Conservation (phyloP, 306 rosid species). For the Cyclanthera cordifolia region DNA sequence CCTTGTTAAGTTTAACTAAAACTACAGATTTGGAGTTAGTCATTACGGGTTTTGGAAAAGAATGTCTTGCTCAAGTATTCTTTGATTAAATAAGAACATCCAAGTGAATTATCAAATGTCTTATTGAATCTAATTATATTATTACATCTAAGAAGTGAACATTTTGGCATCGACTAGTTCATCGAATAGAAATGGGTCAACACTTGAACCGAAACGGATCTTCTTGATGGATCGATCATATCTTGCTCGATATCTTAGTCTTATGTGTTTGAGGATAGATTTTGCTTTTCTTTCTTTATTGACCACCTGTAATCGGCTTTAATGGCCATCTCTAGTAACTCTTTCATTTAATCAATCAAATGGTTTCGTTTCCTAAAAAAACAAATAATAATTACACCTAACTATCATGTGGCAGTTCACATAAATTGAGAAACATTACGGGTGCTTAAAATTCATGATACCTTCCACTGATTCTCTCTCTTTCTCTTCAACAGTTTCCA, state of each 20-base stretch:
- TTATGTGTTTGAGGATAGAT: too few species aligned
- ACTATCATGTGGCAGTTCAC: background rate
- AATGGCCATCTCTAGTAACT: too few species aligned
- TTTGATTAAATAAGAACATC: background rate
- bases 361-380: too few species aligned
- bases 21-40: background rate
- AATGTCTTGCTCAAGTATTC: background rate
- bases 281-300: too few species aligned
- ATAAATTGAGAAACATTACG: background rate
- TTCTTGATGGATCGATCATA: too few species aligned
- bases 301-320: too few species aligned
- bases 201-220: too few species aligned
- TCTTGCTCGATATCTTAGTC: too few species aligned
- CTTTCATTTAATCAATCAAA: too few species aligned
- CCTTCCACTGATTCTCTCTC: background rate
- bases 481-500: background rate
- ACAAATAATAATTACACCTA: background rate
- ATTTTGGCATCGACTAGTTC: too few species aligned
- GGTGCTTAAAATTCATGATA: background rate
- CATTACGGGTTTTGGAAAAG: background rate
- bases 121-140: background rate
- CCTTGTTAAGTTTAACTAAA: background rate
- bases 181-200: too few species aligned
- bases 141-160: too few species aligned
- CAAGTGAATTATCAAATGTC: background rate